phyloP scores from a whole-genome alignment of 805 yeast genomes.

The Maudiozyma barnettii region DNA sequence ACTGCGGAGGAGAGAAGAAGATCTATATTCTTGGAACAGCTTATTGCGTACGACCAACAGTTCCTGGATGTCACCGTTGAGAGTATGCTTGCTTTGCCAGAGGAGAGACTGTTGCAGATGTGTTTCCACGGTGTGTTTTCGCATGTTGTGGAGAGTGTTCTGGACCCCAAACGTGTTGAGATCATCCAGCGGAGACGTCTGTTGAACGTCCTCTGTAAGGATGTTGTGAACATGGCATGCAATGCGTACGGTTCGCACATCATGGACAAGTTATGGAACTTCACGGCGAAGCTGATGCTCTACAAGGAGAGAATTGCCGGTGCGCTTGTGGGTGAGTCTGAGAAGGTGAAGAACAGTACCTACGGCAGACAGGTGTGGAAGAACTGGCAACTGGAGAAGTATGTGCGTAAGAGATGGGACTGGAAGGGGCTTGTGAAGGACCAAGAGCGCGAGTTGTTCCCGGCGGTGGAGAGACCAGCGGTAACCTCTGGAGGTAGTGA shows the following conservation, averaged over 20 bases:
- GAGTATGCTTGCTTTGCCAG: conserved; percentile 49
- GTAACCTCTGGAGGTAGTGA: conserved; percentile 20
- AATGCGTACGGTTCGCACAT: conserved; percentile 89
- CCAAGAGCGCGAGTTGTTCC: conserved; percentile 36
- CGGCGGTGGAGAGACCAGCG: conserved; percentile 8
- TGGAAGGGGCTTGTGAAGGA: conserved; percentile 66
- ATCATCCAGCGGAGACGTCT: conserved; percentile 55
- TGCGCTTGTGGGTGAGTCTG: conserved; percentile 48
- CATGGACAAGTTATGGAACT: conserved; percentile 74
- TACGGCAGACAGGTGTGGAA: conserved; percentile 93
- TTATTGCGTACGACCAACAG: conserved; percentile 56
- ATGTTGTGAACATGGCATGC: conserved; percentile 55
- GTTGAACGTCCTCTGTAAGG: conserved; percentile 52
- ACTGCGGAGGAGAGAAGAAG: conserved; percentile 82
- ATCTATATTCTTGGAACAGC: conserved; percentile 60
- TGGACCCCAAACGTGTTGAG: conserved; percentile 41
- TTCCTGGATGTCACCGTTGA: conserved; percentile 52
- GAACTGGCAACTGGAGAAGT: conserved; percentile 86
- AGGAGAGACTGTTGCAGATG: conserved; percentile 59
- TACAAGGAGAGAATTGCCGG: conserved; percentile 81
- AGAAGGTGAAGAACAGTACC: conserved; percentile 67
- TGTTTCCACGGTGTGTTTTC: conserved; percentile 86
- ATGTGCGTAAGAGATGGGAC: conserved; percentile 40
- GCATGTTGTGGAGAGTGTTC: conserved; percentile 68
- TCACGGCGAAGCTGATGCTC: conserved; percentile 66